Conservation (phyloP, 768 basidiomycete genomes). For the Crepidotus variabilis region DNA sequence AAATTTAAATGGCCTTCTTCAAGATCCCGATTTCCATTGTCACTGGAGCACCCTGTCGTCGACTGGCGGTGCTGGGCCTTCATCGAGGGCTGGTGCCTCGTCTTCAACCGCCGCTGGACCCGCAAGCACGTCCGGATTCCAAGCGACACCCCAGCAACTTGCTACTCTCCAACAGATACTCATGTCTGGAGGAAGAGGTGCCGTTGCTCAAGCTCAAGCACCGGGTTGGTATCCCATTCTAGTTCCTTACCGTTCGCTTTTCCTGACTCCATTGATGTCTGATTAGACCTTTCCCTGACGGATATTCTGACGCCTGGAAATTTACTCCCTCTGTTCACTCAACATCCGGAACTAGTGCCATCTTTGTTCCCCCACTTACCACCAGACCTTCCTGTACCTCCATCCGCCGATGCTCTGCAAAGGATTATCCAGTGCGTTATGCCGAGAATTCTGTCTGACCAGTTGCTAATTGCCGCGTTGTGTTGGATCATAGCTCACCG, state of each 20-base stretch:
- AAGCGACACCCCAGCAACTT: conserved; percentile 62
- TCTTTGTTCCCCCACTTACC: conserved; percentile 82
- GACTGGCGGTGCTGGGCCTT: conserved; percentile 36
- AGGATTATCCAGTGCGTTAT: conserved; percentile 57
- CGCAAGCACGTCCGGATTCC: conserved; percentile 29
- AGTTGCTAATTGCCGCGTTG: conserved; percentile 4
- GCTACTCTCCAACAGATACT: conserved; percentile 57
- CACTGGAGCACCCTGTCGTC: conserved; percentile 47
- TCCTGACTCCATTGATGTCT: background rate
- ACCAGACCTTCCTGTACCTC: conserved; percentile 66
- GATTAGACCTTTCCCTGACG: conserved; percentile 57
- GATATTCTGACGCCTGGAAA: conserved; percentile 76
- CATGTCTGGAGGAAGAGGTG: conserved; percentile 36
- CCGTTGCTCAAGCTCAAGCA: conserved; percentile 21
- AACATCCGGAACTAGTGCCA: conserved; percentile 64
- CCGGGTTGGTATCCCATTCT: conserved; percentile 24
- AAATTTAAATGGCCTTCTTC: conserved; percentile 68
- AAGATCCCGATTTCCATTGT: conserved; percentile 59
- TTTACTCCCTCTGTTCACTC: conserved; percentile 65
- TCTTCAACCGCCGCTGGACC: conserved; percentile 18
- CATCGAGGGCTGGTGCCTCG: conserved; percentile 30
- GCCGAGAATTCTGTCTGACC: background rate
- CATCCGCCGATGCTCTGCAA: conserved; percentile 65
- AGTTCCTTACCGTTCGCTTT: background rate
- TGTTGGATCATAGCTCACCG: conserved; percentile 45